These are phyloP conservation scores for Curvularia sp. DNA, from an alignment of 2,329 filamentous ascomycete genomes.

Conservation along the genomic window DNA sequence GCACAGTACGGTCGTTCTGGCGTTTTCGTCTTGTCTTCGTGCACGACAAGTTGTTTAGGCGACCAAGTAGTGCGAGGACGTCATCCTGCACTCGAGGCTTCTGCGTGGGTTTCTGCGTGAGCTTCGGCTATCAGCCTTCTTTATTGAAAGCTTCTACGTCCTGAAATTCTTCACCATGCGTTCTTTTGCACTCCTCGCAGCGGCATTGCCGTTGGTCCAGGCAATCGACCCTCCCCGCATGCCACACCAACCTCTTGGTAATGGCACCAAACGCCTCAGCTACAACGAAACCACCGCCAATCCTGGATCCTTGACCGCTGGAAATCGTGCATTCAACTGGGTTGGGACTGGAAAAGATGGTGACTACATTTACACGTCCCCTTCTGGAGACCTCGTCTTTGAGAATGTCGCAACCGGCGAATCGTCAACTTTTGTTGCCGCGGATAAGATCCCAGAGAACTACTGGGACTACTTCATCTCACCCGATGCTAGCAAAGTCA, in stretches of 20 bases:
- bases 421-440: constrained; percentile 64
- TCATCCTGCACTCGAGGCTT: constrained; percentile 3
- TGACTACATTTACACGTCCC: constrained; percentile 63
- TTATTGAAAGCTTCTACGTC: constrained; percentile 1
- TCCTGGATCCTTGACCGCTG: constrained; percentile 51
- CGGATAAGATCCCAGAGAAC: constrained; percentile 64
- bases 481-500: constrained; percentile 64
- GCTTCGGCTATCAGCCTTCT: not conserved
- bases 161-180: constrained; percentile 34
- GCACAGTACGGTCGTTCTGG: constrained; percentile 13
- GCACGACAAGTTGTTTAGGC: constrained; percentile 25
- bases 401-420: constrained; percentile 67
- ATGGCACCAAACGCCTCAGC: constrained; percentile 63
- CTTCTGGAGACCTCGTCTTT: constrained; percentile 64
- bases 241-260: constrained; percentile 63
- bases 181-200: constrained; percentile 38
- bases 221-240: constrained; percentile 60
- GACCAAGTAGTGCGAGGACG: constrained; percentile 8
- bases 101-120: constrained; percentile 8
- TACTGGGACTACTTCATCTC: constrained; percentile 68
- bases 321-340: constrained; percentile 62
- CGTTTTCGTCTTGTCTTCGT: constrained; percentile 26
- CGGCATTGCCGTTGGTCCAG: constrained; percentile 38
- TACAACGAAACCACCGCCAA: constrained; percentile 67
- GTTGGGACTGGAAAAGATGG: constrained; percentile 66